Evolutionary conservation across 306 rosid genomes (phyloP).

Genomic region (Echinosophora koreensis): DNA sequence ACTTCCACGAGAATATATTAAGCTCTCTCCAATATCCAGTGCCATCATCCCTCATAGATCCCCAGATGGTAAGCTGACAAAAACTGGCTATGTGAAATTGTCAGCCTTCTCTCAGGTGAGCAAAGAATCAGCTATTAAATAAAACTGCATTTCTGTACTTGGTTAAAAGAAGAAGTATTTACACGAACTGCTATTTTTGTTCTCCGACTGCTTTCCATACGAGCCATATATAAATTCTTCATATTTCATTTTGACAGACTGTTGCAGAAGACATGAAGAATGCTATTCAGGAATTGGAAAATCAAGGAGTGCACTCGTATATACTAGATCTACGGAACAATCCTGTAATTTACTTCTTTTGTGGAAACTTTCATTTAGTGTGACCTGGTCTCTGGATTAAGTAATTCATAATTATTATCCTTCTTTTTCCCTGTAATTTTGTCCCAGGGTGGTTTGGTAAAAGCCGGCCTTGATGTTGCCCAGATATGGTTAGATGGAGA

Average conservation of each 20-base stretch:
- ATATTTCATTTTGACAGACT: constrained; percentile 56
- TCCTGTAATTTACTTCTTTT: constrained; percentile 64
- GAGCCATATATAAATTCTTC: constrained; percentile 29
- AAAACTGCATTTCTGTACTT: not conserved
- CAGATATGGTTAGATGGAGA: constrained; percentile 97
- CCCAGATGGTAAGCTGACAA: constrained; percentile 70
- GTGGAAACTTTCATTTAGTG: constrained; percentile 7
- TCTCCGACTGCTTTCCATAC: constrained; percentile 8
- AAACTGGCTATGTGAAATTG: constrained; percentile 91
- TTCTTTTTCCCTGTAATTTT: constrained; percentile 13
- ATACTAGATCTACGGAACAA: constrained; percentile 94
- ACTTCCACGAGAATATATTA: constrained; percentile 83
- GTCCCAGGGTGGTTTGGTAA: constrained; percentile 92
- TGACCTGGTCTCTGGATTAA: constrained; percentile 9
- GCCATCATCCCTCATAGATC: constrained; percentile 81
- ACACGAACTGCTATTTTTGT: constrained; percentile 1
- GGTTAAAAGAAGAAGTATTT: not conserved
- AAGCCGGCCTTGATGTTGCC: constrained; percentile 93
- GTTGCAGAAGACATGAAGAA: constrained; percentile 92
- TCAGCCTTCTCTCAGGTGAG: constrained; percentile 88
- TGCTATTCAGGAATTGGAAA: constrained; percentile 81
- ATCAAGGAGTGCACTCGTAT: constrained; percentile 88
- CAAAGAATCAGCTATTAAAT: not conserved
- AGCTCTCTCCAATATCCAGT: constrained; percentile 87
- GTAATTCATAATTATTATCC: constrained; percentile 12